A percentile compares a stretch with the other conserved stretches of the same genome.
Evolutionary conservation across 1,284 basidiomycete species (phyloP).

Genomic region (Sporisorium iseilematis-ciliati): DNA sequence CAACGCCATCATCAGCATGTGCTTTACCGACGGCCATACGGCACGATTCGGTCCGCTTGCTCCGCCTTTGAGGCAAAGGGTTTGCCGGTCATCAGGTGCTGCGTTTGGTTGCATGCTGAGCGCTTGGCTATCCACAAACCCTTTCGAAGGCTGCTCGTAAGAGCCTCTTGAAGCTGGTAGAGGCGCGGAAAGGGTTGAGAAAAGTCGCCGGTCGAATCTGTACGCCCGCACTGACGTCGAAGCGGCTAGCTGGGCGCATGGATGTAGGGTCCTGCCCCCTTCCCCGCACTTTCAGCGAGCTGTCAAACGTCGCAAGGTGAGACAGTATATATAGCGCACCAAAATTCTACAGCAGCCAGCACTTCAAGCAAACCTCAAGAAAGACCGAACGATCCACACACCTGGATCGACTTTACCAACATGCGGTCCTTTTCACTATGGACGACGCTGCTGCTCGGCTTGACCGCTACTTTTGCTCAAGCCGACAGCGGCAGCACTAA

Average conservation of each 20-base stretch:
- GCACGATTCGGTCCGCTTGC: background rate
- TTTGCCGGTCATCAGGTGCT: slow-evolving; percentile 1
- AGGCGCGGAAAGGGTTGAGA: no score
- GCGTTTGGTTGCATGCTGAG: background rate
- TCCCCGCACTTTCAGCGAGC: background rate
- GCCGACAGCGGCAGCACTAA: background rate
- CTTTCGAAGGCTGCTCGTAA: no score
- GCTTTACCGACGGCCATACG: no score
- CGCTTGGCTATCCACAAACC: background rate
- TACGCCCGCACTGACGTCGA: background rate
- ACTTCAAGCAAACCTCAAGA: background rate
- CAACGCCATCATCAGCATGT: no score
- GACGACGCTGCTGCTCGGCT: slow-evolving; percentile 20
- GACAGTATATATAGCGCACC: slow-evolving; percentile 2
- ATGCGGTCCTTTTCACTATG: slow-evolving; percentile 11
- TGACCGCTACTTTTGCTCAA: slow-evolving; percentile 2
- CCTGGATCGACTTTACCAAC: background rate
- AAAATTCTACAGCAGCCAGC: background rate
- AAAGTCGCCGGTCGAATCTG: slow-evolving; percentile 2
- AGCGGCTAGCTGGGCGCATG: background rate
- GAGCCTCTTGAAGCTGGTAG: no score
- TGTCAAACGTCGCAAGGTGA: background rate
- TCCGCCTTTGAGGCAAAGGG: background rate
- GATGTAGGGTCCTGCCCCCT: background rate
- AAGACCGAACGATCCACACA: background rate